Percentiles rank a stretch among this genome's conserved stretches.
phyloP scores from a whole-genome alignment of 192 early-diverging fungal genomes.

The Cladochytrium replicatum region DNA sequence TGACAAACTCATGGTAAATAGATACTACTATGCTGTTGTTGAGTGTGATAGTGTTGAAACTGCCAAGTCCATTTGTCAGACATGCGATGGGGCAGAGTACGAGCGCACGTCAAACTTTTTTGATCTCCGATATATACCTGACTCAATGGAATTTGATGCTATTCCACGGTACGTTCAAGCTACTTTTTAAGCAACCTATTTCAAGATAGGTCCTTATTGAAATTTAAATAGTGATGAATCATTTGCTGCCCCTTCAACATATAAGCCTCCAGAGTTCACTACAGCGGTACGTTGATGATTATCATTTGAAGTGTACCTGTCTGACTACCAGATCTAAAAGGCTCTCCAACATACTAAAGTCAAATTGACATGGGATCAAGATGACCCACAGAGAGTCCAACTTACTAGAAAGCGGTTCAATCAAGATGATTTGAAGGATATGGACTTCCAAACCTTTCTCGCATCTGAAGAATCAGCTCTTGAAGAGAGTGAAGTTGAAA shows the following conservation, averaged over 20 bases:
- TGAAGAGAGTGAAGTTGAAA: constrained; percentile 51
- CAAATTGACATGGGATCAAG: constrained; percentile 93
- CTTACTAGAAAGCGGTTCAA: constrained; percentile 75
- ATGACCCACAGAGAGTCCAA: constrained; percentile 73
- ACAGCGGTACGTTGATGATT: constrained; percentile 33
- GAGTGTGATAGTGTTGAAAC: constrained; percentile 82
- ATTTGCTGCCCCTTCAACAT: constrained; percentile 13
- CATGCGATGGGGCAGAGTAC: constrained; percentile 88
- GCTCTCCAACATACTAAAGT: constrained; percentile 87
- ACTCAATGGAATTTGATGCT: constrained; percentile 79
- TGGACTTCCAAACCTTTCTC: constrained; percentile 86
- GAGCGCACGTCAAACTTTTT: constrained; percentile 87
- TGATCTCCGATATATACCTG: constrained; percentile 88
- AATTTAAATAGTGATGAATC: constrained; percentile 18
- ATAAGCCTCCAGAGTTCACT: constrained; percentile 47
- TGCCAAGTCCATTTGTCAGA: constrained; percentile 63
- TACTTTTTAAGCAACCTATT: no score
- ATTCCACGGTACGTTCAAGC: constrained; percentile 48
- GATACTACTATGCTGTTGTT: constrained; percentile 90
- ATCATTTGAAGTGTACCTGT: not conserved
- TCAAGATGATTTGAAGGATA: constrained; percentile 75
- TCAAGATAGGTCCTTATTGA: not conserved
- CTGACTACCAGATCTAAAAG: constrained; percentile 8
- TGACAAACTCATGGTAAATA: constrained; percentile 6
- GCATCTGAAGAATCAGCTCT: constrained; percentile 49